Base-by-base conservation (phyloP, 441 rosid species). In the Croton laevigatus region DNA sequence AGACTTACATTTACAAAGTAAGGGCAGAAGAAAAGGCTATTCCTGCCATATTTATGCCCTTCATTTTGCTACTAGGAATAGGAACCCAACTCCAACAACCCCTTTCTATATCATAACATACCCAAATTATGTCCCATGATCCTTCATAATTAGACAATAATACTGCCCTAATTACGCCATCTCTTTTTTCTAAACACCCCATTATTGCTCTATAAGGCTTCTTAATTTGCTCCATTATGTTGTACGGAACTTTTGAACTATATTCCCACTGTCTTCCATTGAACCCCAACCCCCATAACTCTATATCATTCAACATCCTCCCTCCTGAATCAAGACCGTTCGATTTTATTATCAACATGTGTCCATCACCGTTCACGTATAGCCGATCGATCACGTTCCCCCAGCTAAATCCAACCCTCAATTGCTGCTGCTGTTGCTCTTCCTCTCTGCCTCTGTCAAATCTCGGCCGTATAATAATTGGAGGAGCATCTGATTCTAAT, bases 41-140 rank as follows among this genome's bases (percentile, higher is more conserved):
- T 22, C 94, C 97, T 0, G 90, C 93, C 91, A 89, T 83, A 71
- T 87, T 86, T 27, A 80, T 80, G 37, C 91, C 91, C 61, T 76
- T 86, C 85, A 85, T 88, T 48, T 76, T 78, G 71, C 89, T 82
- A 71, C 80, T 82, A 13, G 90, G 88, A 14, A 86, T 20, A 3
- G 81, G 82, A 60, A 84, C 49, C 81, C 82, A 81, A 16, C 37
- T 69, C 93, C 93, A 91, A 19, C 67, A 10, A 13, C 78, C 22
- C 17, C 32, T 81, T 16, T 62, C 48, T 51, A 42, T 57, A 8
- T 82, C 80, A 57, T 86, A 86, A 54, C 79, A 79, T 19, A 88
- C 62, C 90, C 95, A 86, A 40, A 82, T 78, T 3, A 88, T 82
- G 73, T 88, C 79, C 90, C 95, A 89, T 11, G 65, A 60, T 3